These are phyloP conservation scores for Rosa chinensis DNA, from an alignment of 306 rosid genomes.

Conservation along the genomic window DNA sequence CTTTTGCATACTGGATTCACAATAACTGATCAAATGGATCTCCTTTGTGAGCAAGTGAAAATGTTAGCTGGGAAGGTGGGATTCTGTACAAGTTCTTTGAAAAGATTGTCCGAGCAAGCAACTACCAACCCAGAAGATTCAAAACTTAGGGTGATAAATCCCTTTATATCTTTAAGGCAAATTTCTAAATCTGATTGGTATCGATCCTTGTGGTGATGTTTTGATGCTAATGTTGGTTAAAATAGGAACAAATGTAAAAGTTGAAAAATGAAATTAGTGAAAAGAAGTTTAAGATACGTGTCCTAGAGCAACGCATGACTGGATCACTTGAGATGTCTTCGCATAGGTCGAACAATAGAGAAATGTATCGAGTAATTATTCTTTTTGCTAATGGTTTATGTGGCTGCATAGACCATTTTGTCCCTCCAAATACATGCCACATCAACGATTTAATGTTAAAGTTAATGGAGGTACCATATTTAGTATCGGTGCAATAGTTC, in stretches of 20 bases:
- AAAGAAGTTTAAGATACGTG: slow-evolving; percentile 70
- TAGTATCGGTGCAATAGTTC: no score
- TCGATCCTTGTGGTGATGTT: slow-evolving; percentile 17
- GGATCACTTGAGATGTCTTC: slow-evolving; percentile 58
- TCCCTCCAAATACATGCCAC: no score
- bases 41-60: slow-evolving; percentile 81
- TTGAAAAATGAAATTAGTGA: slow-evolving; percentile 75
- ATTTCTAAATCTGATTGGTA: slow-evolving; percentile 17
- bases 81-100: slow-evolving; percentile 73
- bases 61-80: slow-evolving; percentile 94
- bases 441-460: no score
- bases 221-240: slow-evolving; percentile 28
- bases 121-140: slow-evolving; percentile 61
- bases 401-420: no score
- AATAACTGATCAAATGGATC: slow-evolving; percentile 85
- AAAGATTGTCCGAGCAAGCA: slow-evolving; percentile 77
- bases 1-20: slow-evolving; percentile 72
- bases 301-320: slow-evolving; percentile 77
- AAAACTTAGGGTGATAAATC: slow-evolving; percentile 56
- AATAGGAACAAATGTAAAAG: slow-evolving; percentile 65
- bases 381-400: background rate
- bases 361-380: slow-evolving; percentile 61
- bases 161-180: slow-evolving; percentile 20
- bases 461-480: no score
- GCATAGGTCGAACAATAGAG: slow-evolving; percentile 46